phyloP scores from a whole-genome alignment of 345 rosid species.

The Anacardium occidentale region DNA sequence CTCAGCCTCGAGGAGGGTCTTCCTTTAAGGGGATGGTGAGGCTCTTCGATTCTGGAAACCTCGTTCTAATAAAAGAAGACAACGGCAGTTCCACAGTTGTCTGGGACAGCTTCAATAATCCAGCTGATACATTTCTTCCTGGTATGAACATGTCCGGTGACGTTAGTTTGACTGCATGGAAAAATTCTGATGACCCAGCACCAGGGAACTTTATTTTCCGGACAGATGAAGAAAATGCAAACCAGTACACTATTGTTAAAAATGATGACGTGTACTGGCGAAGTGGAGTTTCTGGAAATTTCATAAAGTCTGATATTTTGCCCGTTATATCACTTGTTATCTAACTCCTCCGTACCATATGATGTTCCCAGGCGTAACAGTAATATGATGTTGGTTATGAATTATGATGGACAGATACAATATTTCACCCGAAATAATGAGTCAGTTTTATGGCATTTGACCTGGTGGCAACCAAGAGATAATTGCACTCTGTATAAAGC shows the following conservation, averaged over 20 bases:
- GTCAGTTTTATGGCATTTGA: slow-evolving; percentile 29
- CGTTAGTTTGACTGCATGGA: slow-evolving; percentile 51
- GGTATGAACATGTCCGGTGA: slow-evolving; percentile 35
- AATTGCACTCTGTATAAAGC: slow-evolving; percentile 41
- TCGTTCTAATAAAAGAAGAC: slow-evolving; percentile 13
- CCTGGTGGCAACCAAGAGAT: slow-evolving; percentile 46
- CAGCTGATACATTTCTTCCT: slow-evolving; percentile 42
- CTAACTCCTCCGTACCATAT: too few species aligned
- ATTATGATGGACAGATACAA: slow-evolving; percentile 37
- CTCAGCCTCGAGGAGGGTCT: background rate
- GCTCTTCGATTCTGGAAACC: slow-evolving; percentile 35
- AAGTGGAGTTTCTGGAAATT: slow-evolving; percentile 41
- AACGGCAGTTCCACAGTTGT: background rate
- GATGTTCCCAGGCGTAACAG: too few species aligned
- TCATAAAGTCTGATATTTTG: slow-evolving; percentile 34
- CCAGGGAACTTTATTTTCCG: slow-evolving; percentile 57
- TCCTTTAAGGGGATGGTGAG: background rate
- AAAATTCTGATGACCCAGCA: slow-evolving; percentile 46
- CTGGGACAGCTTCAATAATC: slow-evolving; percentile 33
- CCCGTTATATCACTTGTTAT: slow-evolving; percentile 37
- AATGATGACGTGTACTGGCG: slow-evolving; percentile 45
- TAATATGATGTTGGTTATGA: slow-evolving; percentile 37
- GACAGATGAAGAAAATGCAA: slow-evolving; percentile 36
- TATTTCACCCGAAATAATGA: slow-evolving; percentile 30
- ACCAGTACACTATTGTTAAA: slow-evolving; percentile 34